A percentile compares a stretch with the other conserved stretches of the same genome.
These are phyloP conservation scores for Magnusiomyces ingens DNA, from an alignment of 1,139 yeast species.

Conservation along the genomic window DNA sequence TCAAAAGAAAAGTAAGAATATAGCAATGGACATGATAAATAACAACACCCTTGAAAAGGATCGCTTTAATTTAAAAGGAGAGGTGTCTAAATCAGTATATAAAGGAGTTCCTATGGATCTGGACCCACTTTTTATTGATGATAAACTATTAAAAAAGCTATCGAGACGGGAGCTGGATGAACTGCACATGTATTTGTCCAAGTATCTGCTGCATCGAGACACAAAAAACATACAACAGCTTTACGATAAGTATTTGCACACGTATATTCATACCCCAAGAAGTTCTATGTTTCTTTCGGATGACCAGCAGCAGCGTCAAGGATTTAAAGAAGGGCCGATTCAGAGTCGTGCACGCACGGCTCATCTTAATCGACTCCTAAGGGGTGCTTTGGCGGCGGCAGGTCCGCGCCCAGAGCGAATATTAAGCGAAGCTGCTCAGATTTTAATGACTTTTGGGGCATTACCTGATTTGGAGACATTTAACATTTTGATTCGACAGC, in stretches of 20 bases:
- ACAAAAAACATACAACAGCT: too few relatives aligned
- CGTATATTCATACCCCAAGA: too few relatives aligned
- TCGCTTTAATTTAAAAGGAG: too few relatives aligned
- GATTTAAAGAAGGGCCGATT: neutral
- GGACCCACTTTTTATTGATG: neutral
- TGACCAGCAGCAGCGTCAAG: neutral
- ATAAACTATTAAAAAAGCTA: neutral
- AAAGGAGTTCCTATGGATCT: neutral
- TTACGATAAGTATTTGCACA: too few relatives aligned
- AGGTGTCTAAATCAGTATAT: too few relatives aligned
- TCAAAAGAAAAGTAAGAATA: neutral
- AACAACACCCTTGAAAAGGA: neutral
- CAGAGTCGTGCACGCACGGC: neutral
- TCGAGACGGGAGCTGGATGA: neutral
- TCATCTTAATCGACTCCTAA: too few relatives aligned
- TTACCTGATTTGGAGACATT: slow-evolving; percentile 23
- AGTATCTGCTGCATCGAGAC: neutral
- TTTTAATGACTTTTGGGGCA: slow-evolving; percentile 19
- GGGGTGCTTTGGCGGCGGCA: too few relatives aligned
- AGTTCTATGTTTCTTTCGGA: too few relatives aligned
- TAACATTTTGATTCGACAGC: slow-evolving; percentile 21
- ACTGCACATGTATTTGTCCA: slow-evolving; percentile 2
- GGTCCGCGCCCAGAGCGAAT: slow-evolving; percentile 2
- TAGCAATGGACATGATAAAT: neutral
- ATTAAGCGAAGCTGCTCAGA: slow-evolving; percentile 14